Base-by-base conservation (phyloP, 1,139 yeast genomes). In the Debaryomycetaceae sp. region DNA sequence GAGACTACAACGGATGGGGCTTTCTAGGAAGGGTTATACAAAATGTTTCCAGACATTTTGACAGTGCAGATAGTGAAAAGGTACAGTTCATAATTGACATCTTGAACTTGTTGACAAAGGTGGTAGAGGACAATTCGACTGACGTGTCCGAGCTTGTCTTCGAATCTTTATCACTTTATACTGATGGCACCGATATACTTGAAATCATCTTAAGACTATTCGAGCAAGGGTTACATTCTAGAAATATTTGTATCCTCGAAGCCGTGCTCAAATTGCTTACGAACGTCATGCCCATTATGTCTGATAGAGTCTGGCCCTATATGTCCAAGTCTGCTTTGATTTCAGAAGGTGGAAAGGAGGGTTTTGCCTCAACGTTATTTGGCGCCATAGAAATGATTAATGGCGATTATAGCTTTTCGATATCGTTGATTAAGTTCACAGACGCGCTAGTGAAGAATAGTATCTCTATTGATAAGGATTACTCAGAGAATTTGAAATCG, bases 1-100 rank as follows among this genome's bases (percentile, higher is more conserved):
- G 85, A 59, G 75, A 77, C 5, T 89, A 83, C 58, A 87, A 83
- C 58, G 98, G 97, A 0, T 89, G 97, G 96, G 79, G 95, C 0
- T 69, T 87, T 37, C 55, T 91, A 34, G 97, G 97, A 1, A 76
- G 96, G 53, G 68, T 87, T 0, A 62, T 91, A 29, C 91, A 86
- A 52, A 85, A 84, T 52, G 60, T 84, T 6, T 69, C 83, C 33
- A 68, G 67, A 41, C 57, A 64, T 6, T 71, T 68, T 49, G 65
- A 74, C 42, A 52, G 63, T 13, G 52, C 63, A 5, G 70, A 73
- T 36, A 49, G 53, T 0, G 71, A 67, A 29, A 72, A 75, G 48
- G 57, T 66, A 41, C 66, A 65, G 9, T 49, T 74, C 6, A 67
- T 79, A 9, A 54, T 75, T 8, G 79, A 80, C 34, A 78, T 83